These are phyloP conservation scores for Mrakia hoshinonis DNA, from an alignment of 768 basidiomycete genomes.

Conservation along the genomic window DNA sequence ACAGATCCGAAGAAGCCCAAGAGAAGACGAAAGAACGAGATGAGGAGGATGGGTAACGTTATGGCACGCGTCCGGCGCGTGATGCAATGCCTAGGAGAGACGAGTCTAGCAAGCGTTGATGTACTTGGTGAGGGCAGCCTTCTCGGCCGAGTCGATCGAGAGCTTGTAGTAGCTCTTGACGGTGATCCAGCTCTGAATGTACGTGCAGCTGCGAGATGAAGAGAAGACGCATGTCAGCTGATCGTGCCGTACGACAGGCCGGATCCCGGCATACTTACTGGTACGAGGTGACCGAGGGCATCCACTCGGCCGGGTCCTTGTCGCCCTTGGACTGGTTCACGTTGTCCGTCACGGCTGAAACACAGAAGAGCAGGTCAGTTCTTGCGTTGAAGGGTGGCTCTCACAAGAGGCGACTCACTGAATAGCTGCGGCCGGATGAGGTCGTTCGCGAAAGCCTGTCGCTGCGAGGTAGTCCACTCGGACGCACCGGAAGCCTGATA, in stretches of 20 bases:
- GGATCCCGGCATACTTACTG: not conserved
- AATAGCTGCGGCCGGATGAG: slow-evolving; percentile 51
- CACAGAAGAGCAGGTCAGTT: slow-evolving; percentile 3
- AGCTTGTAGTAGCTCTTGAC: slow-evolving; percentile 49
- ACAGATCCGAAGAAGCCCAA: too few relatives aligned
- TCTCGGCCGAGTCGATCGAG: slow-evolving; percentile 42
- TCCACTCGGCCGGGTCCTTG: slow-evolving; percentile 50
- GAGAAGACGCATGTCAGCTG: not conserved
- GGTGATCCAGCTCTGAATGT: slow-evolving; percentile 50
- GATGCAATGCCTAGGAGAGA: not conserved
- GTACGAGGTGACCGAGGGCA: slow-evolving; percentile 37
- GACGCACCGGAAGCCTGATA: slow-evolving; percentile 46
- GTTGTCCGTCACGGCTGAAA: slow-evolving; percentile 36
- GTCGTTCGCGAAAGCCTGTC: slow-evolving; percentile 53
- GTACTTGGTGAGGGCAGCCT: not conserved
- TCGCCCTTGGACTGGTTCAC: slow-evolving; percentile 37
- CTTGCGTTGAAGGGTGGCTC: not conserved
- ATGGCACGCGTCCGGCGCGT: too few relatives aligned
- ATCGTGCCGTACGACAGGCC: not conserved
- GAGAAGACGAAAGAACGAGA: too few relatives aligned
- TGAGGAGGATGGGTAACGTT: too few relatives aligned
- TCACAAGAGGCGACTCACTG: slow-evolving; percentile 34
- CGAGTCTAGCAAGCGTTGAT: not conserved
- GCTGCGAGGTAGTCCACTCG: slow-evolving; percentile 48
- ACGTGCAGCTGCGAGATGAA: slow-evolving; percentile 43